These are phyloP conservation scores for Fusarium sp. DNA, from an alignment of 2,329 filamentous ascomycete genomes.

Conservation along the genomic window DNA sequence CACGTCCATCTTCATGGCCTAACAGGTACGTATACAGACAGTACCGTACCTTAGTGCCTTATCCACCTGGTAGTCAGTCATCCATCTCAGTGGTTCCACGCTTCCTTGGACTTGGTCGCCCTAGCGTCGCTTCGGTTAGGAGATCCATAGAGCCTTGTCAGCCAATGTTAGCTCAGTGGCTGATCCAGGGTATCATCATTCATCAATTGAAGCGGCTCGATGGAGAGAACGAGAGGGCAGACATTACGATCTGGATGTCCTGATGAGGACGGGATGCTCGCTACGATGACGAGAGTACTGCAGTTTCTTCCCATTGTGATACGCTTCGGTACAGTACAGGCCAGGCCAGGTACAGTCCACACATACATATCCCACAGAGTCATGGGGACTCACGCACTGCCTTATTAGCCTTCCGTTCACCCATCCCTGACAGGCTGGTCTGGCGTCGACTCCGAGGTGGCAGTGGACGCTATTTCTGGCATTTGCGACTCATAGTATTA, in stretches of 20 bases:
- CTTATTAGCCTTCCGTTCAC: conserved; percentile 1
- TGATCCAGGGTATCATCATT: conserved; percentile 22
- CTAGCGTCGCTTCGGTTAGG: conserved; percentile 26
- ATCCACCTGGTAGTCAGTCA: background rate
- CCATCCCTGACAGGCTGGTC: conserved; percentile 17
- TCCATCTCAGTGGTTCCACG: conserved; percentile 31
- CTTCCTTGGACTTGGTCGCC: conserved; percentile 18
- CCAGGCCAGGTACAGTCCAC: background rate
- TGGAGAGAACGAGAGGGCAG: conserved; percentile 23
- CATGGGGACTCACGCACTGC: conserved; percentile 5
- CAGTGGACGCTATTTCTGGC: conserved; percentile 43
- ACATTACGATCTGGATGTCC: conserved; percentile 26
- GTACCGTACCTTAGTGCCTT: too few relatives aligned
- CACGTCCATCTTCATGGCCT: background rate
- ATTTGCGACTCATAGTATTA: conserved; percentile 28
- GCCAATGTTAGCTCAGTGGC: conserved; percentile 29
- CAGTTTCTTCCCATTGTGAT: background rate
- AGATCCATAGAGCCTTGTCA: conserved; percentile 25
- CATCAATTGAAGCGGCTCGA: conserved; percentile 21
- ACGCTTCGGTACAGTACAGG: background rate
- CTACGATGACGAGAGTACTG: conserved; percentile 10
- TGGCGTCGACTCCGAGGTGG: conserved; percentile 36
- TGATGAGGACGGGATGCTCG: conserved; percentile 15
- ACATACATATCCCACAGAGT: background rate
- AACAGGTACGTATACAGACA: conserved; percentile 1